A percentile compares a stretch with the other conserved stretches of the same genome.
These are phyloP conservation scores for Suillus subluteus DNA, from an alignment of 768 basidiomycete species.

Conservation along the genomic window DNA sequence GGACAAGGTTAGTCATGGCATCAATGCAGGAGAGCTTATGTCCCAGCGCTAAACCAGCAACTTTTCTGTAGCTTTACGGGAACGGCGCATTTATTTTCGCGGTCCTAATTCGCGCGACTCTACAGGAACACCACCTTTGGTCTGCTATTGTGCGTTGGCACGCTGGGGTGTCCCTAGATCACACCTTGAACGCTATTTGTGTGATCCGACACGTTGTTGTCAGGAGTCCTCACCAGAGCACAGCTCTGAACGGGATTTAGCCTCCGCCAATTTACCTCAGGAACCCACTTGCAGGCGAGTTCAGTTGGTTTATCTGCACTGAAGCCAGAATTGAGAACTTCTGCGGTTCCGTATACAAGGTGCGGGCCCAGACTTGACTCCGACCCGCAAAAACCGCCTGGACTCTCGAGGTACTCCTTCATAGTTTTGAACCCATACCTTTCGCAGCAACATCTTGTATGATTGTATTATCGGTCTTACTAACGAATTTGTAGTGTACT, in stretches of 20 bases:
- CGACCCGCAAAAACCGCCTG: not conserved
- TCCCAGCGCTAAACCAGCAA: not conserved
- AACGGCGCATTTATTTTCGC: not conserved
- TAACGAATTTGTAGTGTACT: no score
- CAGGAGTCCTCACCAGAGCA: not conserved
- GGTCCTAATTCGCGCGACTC: not conserved
- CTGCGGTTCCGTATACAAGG: not conserved
- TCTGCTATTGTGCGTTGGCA: not conserved
- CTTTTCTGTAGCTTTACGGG: not conserved
- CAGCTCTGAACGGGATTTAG: not conserved
- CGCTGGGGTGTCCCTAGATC: not conserved
- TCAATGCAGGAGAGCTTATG: not conserved
- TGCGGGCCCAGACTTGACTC: not conserved
- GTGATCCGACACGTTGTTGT: not conserved
- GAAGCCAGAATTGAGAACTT: not conserved
- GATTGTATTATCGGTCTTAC: no score
- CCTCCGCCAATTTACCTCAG: not conserved
- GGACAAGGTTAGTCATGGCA: not conserved
- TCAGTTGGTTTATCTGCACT: not conserved
- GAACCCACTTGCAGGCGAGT: not conserved
- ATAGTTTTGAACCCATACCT: not conserved
- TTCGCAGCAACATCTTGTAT: no score
- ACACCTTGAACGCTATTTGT: not conserved
- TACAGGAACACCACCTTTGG: not conserved
- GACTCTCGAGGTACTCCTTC: not conserved